These are phyloP conservation scores for Camellia japonica DNA, from an alignment of 148 eudicot genomes.

Conservation along the genomic window DNA sequence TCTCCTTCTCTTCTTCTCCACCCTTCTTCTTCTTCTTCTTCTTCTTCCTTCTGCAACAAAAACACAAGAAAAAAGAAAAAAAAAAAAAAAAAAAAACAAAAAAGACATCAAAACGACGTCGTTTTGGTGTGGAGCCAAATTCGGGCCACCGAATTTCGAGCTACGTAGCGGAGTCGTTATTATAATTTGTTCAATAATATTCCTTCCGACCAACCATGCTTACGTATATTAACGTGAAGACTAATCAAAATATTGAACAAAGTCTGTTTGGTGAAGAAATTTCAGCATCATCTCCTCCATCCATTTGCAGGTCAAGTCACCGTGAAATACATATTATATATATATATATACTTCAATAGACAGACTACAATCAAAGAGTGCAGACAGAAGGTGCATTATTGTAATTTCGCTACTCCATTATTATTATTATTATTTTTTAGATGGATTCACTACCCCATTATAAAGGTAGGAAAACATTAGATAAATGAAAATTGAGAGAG, in stretches of 20 bases:
- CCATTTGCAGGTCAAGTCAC: neutral
- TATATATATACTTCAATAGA: neutral
- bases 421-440: neutral
- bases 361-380: neutral
- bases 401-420: neutral
- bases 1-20: too few species aligned
- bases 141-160: too few species aligned
- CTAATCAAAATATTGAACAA: constrained; percentile 8
- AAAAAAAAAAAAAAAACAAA: too few species aligned
- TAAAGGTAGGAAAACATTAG: too few species aligned
- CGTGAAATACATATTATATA: neutral
- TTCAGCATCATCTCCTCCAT: neutral
- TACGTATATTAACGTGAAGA: neutral
- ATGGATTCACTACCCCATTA: too few species aligned
- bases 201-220: constrained; percentile 20
- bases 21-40: too few species aligned
- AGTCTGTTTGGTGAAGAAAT: neutral
- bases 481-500: too few species aligned
- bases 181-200: constrained; percentile 1
- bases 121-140: too few species aligned
- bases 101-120: too few species aligned
- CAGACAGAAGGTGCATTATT: neutral
- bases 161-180: too few species aligned
- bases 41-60: too few species aligned
- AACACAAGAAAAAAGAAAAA: too few species aligned